Percentiles rank a stretch among this genome's conserved stretches.
Conservation (phyloP, 139 green algal species). For the Trebouxia sp. region DNA sequence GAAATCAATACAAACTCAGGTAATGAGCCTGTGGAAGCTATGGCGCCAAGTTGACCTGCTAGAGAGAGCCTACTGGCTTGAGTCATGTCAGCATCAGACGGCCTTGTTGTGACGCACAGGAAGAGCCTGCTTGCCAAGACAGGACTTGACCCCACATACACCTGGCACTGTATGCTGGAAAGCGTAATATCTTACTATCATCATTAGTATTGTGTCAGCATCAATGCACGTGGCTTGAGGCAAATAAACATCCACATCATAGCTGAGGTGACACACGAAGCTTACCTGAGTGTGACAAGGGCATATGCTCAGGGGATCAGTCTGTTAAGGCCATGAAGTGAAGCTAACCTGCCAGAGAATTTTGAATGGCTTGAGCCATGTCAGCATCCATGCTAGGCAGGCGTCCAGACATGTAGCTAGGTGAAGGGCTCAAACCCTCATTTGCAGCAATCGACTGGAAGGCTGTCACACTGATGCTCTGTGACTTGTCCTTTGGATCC, state of each 20-base stretch:
- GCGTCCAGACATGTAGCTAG: background rate
- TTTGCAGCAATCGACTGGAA: constrained; percentile 50
- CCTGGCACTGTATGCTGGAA: no score
- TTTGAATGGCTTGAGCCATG: constrained; percentile 19
- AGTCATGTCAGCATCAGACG: no score
- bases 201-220: background rate
- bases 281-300: background rate
- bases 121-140: no score
- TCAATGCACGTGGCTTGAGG: background rate
- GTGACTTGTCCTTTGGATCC: constrained; percentile 4
- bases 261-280: background rate
- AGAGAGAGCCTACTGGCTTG: no score
- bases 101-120: no score
- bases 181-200: no score
- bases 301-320: background rate
- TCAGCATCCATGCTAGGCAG: background rate
- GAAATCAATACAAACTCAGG: no score
- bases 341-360: background rate
- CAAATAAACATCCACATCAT: background rate
- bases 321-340: background rate
- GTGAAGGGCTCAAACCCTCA: background rate
- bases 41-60: no score
- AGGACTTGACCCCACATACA: no score
- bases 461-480: constrained; percentile 47
- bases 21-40: no score